Evolutionary conservation across 208 protist species (phyloP).

Genomic region (Crithidia bombi): DNA sequence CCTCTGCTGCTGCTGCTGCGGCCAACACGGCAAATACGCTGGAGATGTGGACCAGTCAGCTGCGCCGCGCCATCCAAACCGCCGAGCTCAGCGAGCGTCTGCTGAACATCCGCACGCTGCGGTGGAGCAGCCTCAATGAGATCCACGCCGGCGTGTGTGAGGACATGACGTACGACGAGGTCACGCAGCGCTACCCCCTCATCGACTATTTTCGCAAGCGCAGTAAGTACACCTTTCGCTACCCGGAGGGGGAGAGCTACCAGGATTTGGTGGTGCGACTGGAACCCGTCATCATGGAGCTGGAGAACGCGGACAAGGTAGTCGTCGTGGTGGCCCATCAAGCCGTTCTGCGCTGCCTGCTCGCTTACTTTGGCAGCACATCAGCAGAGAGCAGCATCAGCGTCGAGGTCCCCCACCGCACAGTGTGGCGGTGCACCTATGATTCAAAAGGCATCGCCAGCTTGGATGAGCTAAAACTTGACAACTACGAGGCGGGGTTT

Average conservation of each 20-base stretch:
- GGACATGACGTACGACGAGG: constrained; percentile 84
- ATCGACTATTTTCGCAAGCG: constrained; percentile 78
- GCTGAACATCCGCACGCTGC: constrained; percentile 74
- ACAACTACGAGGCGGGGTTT: constrained; percentile 45
- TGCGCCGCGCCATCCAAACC: constrained; percentile 86
- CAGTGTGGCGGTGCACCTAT: constrained; percentile 88
- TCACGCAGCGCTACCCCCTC: constrained; percentile 68
- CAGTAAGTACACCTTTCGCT: constrained; percentile 91
- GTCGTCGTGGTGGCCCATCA: constrained; percentile 89
- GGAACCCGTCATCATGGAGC: constrained; percentile 91
- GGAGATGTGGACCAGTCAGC: constrained; percentile 89
- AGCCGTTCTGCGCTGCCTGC: constrained; percentile 81
- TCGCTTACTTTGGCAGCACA: constrained; percentile 87
- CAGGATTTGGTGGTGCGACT: constrained; percentile 88
- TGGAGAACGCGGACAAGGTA: constrained; percentile 83
- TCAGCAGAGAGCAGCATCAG: constrained; percentile 81
- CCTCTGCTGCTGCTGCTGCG: background rate
- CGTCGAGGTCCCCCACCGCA: constrained; percentile 81
- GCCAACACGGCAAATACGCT: constrained; percentile 39
- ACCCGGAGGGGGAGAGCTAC: constrained; percentile 90
- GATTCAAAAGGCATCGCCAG: constrained; percentile 82
- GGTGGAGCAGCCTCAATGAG: constrained; percentile 88
- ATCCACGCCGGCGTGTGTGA: constrained; percentile 91
- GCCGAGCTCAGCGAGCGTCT: constrained; percentile 68
- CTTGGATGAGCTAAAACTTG: constrained; percentile 76